Base-by-base conservation (phyloP, 2,329 filamentous ascomycete species). In the Ascochyta lentis region DNA sequence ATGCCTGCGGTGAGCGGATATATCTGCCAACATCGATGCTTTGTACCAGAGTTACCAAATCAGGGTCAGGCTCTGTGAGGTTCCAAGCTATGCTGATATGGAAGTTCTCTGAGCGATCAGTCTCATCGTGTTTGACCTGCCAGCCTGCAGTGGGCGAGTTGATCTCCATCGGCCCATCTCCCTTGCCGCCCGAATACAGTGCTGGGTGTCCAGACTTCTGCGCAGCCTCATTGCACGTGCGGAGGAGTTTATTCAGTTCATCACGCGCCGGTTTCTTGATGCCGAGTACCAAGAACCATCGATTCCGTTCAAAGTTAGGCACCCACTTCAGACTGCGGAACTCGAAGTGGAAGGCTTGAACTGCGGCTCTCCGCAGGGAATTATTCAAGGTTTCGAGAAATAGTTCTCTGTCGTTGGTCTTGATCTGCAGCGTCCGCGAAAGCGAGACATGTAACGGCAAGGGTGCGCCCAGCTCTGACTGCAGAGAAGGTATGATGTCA, bases 11-110 rank as follows among this genome's bases (percentile, higher is more conserved):
- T 7, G 61, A 46, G 34, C 47, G 35, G 29, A 74, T 39, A 10
- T 61, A 53, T 33, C 60, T 56, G 39, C 56, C 52, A 15, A 72
- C 55, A 37, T 69, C 60, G 23, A 73, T 59, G 38, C 45, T n/a
- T 38, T 64, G 47, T 2, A 73, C 59, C 31, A 73, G 34, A 35
- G 56, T 51, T 8, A 65, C 51, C 65, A 64, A 73, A 33, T 67
- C 65, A 9, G 63, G 41, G 16, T 59, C 61, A 7, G 72, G 71
- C 49, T 71, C 69, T 10, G 56, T 49, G 23, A 77, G 61, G 40
- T 71, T 89, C 95, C 94, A 98, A 0, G 89, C 95, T 52, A 99
- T 86, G 41, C 92, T 96, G 56, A 98, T 79, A 75, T 99, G 95
- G 69, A 97, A 97, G 22, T 84, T 85, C 44, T 81, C 74, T 4